Conservation (phyloP, 208 protist genomes). For the Leishmania guyanensis region DNA sequence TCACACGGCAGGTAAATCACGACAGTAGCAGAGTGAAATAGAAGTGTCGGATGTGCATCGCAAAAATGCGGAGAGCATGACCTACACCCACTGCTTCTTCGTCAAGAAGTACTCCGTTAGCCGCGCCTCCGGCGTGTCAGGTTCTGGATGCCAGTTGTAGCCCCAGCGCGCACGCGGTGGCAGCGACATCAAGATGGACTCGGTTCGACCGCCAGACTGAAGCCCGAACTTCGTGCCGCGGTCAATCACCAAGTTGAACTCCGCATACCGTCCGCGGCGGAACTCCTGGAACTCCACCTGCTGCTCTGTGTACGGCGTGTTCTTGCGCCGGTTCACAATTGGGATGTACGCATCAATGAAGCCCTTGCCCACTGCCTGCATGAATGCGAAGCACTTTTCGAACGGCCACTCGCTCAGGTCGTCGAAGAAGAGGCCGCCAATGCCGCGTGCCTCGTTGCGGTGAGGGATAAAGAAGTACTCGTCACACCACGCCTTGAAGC, state of each 20-base stretch:
- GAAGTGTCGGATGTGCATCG: background rate
- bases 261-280: slow-evolving; percentile 81
- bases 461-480: slow-evolving; percentile 84
- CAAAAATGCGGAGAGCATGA: background rate
- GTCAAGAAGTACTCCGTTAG: slow-evolving; percentile 41
- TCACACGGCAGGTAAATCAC: background rate
- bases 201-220: slow-evolving; percentile 71
- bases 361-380: slow-evolving; percentile 39
- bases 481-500: slow-evolving; percentile 83
- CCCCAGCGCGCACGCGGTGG: slow-evolving; percentile 53
- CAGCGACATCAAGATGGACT: slow-evolving; percentile 91
- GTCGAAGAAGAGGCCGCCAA: slow-evolving; percentile 91
- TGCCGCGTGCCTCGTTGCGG: slow-evolving; percentile 74
- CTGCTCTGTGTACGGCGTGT: slow-evolving; percentile 36
- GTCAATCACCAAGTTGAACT: slow-evolving; percentile 78
- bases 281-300: slow-evolving; percentile 81
- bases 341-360: slow-evolving; percentile 71
- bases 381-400: slow-evolving; percentile 66
- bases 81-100: slow-evolving; percentile 30
- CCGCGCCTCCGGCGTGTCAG: slow-evolving; percentile 32
- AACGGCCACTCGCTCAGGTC: slow-evolving; percentile 58
- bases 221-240: slow-evolving; percentile 90
- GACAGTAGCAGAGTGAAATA: background rate
- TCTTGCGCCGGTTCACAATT: slow-evolving; percentile 58
- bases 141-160: slow-evolving; percentile 40